Evolutionary conservation across 495 filamentous ascomycete genomes (phyloP).

Genomic region (Neurospora sp.): DNA sequence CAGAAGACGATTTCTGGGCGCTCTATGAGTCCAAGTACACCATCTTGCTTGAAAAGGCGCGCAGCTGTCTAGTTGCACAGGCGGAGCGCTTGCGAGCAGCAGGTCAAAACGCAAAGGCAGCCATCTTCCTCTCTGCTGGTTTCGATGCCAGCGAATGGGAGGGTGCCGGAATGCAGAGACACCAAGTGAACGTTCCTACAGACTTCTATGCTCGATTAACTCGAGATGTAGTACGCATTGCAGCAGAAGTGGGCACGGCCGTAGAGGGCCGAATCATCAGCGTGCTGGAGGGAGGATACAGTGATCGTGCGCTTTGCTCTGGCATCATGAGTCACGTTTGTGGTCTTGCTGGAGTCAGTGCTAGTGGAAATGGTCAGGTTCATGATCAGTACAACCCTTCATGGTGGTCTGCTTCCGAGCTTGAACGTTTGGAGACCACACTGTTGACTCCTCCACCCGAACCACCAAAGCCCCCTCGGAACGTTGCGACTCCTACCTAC

Average conservation of each 20-base stretch:
- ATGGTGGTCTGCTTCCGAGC: conserved; percentile 65
- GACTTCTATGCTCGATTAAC: conserved; percentile 92
- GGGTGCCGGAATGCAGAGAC: conserved; percentile 81
- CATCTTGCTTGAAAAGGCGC: conserved; percentile 67
- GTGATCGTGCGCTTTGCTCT: conserved; percentile 76
- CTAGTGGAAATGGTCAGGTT: not conserved
- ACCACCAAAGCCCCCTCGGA: conserved; percentile 39
- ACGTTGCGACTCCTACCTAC: conserved; percentile 52
- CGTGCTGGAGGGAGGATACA: conserved; percentile 93
- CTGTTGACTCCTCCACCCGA: conserved; percentile 45
- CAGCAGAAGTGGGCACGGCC: conserved; percentile 66
- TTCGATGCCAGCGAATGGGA: conserved; percentile 98
- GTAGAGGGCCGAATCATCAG: conserved; percentile 81
- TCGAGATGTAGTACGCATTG: conserved; percentile 67
- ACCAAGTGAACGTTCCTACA: conserved; percentile 89
- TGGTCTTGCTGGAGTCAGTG: conserved; percentile 48
- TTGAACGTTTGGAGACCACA: conserved; percentile 50
- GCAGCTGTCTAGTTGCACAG: conserved; percentile 59
- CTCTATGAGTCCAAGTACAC: conserved; percentile 71
- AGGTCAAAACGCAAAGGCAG: conserved; percentile 55
- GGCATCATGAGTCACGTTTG: conserved; percentile 83
- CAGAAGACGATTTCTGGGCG: conserved; percentile 73
- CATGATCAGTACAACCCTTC: conserved; percentile 46
- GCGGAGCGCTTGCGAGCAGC: conserved; percentile 47
- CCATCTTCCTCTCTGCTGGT: conserved; percentile 88